Evolutionary conservation across 1,139 yeast genomes (phyloP), one percentile per base, ranked within the genome.

Genomic region (Scheffersomyces titani): DNA sequence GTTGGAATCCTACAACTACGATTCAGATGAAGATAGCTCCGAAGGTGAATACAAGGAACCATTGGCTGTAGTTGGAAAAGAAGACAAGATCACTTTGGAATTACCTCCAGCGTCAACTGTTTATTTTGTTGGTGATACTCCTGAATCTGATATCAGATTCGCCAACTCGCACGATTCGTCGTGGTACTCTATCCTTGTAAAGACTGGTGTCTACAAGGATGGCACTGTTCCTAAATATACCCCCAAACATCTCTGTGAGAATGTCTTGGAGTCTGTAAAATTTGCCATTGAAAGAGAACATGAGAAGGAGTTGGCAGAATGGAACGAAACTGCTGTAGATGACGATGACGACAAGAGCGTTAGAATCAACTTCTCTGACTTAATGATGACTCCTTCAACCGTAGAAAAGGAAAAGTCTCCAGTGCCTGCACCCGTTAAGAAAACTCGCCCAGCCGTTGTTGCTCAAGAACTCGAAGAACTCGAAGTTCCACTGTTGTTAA

Each of bases 81-180:
- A 68, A 51, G 82, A 78, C 44, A 67, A 77, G 57, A 79, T 80
- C 59, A 76, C 79, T 44, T 76, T 86, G 64, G 87, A 87, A 61
- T 77, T 89, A 61, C 96, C 96, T 13, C 92, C 93, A 13, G 92
- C 94, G 2, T 87, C 92, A 5, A 89, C 94, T 0, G 96, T 90
- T 19, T 90, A 90, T 71, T 90, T 90, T 76, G 96, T 90, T 52
- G 97, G 97, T 63, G 97, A 90, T 70, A 90, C 96, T n/a, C 97
- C 97, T 18, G 96, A 90, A 72, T 88, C 93, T 4, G 97, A 90
- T 72, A 90, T 90, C 62, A 80, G 96, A 69, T 90, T 90, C 74
- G 96, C 96, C 55, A 90, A 90, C 74, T 86, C 92, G 21, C 94
- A 89, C 71, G 96, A 90, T 69, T 84, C 83, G 59, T 85, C 91